Base-by-base conservation (phyloP, 2,329 filamentous ascomycete species). In the Claviceps lovelessii region DNA sequence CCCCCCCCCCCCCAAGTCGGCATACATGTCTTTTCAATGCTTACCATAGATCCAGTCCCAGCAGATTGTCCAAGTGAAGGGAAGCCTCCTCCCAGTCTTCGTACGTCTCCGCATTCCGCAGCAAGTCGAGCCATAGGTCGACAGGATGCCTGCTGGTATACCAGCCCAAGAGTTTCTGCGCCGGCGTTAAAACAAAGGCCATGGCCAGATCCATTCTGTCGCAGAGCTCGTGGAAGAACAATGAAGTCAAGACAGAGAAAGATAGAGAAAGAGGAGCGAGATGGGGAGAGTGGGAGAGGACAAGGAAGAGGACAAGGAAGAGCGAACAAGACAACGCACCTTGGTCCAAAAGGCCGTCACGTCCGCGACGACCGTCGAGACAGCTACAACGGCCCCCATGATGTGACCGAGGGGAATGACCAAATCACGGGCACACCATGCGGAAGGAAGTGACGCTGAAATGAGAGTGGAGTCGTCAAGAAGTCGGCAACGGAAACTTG, bases 11-110 rank as follows among this genome's bases (percentile, higher is more conserved):
- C 9, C 35, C 35, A 13, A 13, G 4, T 13, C 35, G 13, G 23
- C 7, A 11, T 15, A 13, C 4, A 28, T n/a, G 7, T 11, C 15
- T 19, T 19, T 35, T 42, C 23, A 23, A 10, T 10, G 59, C 70
- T 56, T 72, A 87, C 88, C 88, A 95, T 58, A 90, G 69, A 69
- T 94, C 88, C 61, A 90, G 81, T 46, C 84, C 84, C n/a, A 90
- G 76, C 19, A 88, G 74, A 62, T 85, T 84, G 68, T 95, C 90
- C n/a, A 95, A 77, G 63, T 87, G 80, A 59, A 86, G 79, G 1
- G 90, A 88, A n/a, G 85, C 83, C 60, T 84, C 83, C 65, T 91
- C 85, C 89, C 90, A 96, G 65, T 93, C 85, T 64, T 93, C 87
- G 65, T 85, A 95, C 31, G 78, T 76, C 59, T 81, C 75, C 19